Evolutionary conservation across 164 flowering plant species (phyloP), one percentile per base, ranked within the genome.

Genomic region (Dillenia turbinata): DNA sequence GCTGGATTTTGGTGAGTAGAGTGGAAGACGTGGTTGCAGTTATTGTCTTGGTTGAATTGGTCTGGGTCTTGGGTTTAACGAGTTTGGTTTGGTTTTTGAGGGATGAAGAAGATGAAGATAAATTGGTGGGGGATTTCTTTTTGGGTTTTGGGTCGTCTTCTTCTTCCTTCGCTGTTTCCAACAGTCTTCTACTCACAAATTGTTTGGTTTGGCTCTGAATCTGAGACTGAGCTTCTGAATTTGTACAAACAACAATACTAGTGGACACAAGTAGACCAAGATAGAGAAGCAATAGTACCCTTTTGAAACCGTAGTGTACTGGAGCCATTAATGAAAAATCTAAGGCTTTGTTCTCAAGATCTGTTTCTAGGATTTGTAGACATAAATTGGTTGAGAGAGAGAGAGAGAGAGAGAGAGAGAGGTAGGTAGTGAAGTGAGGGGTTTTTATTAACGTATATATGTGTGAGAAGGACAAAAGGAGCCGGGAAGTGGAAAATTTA

Each of bases 1-100:
- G 57, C 59, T 77, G 60, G 69, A 66, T 43, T 60, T 77, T 77
- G 69, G 71, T 50, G 47, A 68, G 44, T 12, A 9, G 53, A 22
- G 52, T 3, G 24, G 74, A 5, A 0, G 63, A 7, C 22, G 65
- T 0, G 12, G 75, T 73, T 12, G 75, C 71, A 8, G 69, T 52
- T 33, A 52, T 33, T 57, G 79, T 19, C 56, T 69, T 73, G 63
- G 60, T 49, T 51, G 57, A 64, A 52, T 78, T 81, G 76, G 83
- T 75, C 58, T 74, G 77, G 68, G 43, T 56, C 33, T 52, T 65
- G 65, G 61, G 44, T 16, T 64, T 70, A 47, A 56, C 44, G 40
- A 59, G 49, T 52, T 66, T 70, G 75, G 71, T 62, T 67, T 61
- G 57, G 55, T 50, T 71, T 16, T 61, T 65, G 61, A 19, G 16